These are phyloP conservation scores for Jamesozyma jinghongensis DNA, from an alignment of 805 yeast species.

Conservation along the genomic window DNA sequence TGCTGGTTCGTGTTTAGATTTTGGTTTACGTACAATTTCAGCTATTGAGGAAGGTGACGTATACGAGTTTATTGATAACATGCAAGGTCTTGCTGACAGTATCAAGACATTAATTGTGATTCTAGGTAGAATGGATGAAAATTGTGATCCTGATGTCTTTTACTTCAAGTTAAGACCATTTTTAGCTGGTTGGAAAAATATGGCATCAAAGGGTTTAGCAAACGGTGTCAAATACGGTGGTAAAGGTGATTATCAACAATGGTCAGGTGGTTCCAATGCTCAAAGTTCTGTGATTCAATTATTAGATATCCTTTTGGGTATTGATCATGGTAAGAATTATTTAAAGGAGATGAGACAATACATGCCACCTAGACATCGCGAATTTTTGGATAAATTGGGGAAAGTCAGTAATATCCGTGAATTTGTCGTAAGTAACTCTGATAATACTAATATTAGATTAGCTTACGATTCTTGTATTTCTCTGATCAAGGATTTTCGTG, in stretches of 20 bases:
- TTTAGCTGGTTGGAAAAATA: constrained; percentile 89
- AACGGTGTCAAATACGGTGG: constrained; percentile 73
- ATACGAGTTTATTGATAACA: constrained; percentile 32
- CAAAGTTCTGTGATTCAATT: constrained; percentile 87
- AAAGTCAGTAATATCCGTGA: constrained; percentile 52
- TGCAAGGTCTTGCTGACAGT: constrained; percentile 62
- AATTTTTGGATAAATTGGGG: constrained; percentile 56
- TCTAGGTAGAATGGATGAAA: constrained; percentile 76
- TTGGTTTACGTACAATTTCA: constrained; percentile 60
- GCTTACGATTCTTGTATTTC: constrained; percentile 86
- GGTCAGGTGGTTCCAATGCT: constrained; percentile 90
- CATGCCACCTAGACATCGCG: constrained; percentile 83
- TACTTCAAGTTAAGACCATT: constrained; percentile 81
- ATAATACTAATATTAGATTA: constrained; percentile 48
- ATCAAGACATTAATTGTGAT: constrained; percentile 68
- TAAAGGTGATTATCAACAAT: constrained; percentile 44
- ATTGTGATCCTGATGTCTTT: constrained; percentile 91
- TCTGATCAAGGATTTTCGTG: constrained; percentile 79
- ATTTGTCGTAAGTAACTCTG: constrained; percentile 42
- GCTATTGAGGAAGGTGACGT: constrained; percentile 42
- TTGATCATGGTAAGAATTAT: constrained; percentile 42
- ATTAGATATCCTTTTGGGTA: constrained; percentile 64
- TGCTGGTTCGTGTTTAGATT: constrained; percentile 62
- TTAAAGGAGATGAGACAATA: constrained; percentile 63
- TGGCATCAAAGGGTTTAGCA: constrained; percentile 77